These are phyloP conservation scores for Beta vulgaris DNA, from an alignment of 148 eudicot species.

Conservation along the genomic window DNA sequence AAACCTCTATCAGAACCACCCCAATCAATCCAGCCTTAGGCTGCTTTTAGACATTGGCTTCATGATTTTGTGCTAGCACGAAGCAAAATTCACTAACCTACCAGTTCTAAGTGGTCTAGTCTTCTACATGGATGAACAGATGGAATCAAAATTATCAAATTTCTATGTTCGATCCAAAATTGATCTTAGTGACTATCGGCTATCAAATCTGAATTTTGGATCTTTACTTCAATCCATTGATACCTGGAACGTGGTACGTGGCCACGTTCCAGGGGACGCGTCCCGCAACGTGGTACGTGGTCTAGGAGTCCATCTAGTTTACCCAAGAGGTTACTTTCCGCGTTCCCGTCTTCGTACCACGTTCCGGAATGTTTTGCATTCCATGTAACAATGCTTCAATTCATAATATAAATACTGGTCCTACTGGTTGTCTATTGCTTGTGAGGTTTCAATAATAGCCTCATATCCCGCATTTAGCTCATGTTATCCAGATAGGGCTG, in stretches of 20 bases:
- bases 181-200: neutral
- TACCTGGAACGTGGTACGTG: too few species aligned
- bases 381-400: too few species aligned
- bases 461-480: neutral
- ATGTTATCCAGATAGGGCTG: neutral
- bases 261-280: too few species aligned
- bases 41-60: neutral
- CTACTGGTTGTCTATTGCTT: neutral
- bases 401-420: too few species aligned
- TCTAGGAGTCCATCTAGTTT: too few species aligned
- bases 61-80: neutral
- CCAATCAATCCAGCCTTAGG: neutral
- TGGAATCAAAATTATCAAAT: neutral
- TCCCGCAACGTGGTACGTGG: too few species aligned
- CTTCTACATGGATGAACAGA: neutral
- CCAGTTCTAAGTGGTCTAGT: neutral
- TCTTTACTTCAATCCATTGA: too few species aligned
- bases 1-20: neutral
- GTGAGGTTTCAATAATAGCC: neutral
- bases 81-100: neutral
- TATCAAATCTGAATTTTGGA: neutral
- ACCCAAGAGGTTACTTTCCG: too few species aligned
- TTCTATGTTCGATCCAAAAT: neutral
- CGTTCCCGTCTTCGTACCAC: too few species aligned
- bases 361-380: too few species aligned